Base-by-base conservation (phyloP, 805 yeast genomes). In the Sugiyamaella lignohabitans region DNA sequence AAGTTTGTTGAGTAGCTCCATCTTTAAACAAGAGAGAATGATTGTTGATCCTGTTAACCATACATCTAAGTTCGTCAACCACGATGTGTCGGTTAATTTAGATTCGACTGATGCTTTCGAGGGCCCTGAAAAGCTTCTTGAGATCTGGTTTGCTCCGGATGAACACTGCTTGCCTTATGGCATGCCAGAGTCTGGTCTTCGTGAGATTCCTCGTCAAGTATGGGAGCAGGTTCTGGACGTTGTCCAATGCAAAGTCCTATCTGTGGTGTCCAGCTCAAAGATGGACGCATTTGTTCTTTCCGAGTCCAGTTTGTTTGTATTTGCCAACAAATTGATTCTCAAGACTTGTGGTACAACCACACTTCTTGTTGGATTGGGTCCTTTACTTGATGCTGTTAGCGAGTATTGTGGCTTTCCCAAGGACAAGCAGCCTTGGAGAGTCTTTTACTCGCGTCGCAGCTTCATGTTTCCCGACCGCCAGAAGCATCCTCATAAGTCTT, bases 301-400 rank as follows among this genome's bases (percentile, higher is more conserved):
- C 48, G 98, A 91, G 67, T 84, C 94, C 40, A 85, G 96, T 16
- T 68, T 93, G 59, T 89, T 91, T 66, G 94, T 93, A 22, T 91
- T 82, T 62, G 80, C 85, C 17, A 89, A 88, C 66, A 87, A 85
- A 63, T 58, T 93, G 52, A 80, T 91, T 42, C 73, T 91, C 60
- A 91, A 91, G 65, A 91, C 98, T 3, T 91, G 98, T 64, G 98
- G 98, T 5, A 89, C 97, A 3, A 91, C 98, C 1, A 87, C 96
- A 1, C 83, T 96, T 1, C 72, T 91, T 48, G 76, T 79, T 20
- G 91, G 96, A 54, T 65, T 91, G 22, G 79, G 78, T 22, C 73
- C 76, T 43, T 66, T 91, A 43, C 76, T 85, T 51, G 76, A 76
- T 40, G 59, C 76, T 29, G 74, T 79, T 2, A 56, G 63, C 16